These are phyloP conservation scores for Globomyces pollinis-pini DNA, from an alignment of 192 early-diverging fungal species.

Conservation along the genomic window DNA sequence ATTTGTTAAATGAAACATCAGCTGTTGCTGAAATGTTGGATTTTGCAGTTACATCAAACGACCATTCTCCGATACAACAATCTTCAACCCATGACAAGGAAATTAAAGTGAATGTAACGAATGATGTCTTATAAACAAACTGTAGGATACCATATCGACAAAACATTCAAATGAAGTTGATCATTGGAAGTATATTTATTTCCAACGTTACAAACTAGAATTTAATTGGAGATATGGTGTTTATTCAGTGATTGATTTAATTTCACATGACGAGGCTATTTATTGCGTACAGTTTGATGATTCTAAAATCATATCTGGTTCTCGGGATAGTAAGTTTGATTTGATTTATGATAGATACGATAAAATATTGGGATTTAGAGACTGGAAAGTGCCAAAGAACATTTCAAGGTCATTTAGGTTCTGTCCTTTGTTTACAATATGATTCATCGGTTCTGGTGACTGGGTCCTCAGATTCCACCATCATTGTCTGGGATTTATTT, in stretches of 20 bases:
- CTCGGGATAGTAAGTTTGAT: conserved; percentile 42
- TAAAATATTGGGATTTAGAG: conserved; percentile 73
- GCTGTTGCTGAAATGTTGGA: too few relatives aligned
- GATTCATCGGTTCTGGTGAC: conserved; percentile 58
- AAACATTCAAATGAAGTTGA: conserved; percentile 22
- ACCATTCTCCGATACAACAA: too few relatives aligned
- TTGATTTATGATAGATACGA: too few relatives aligned
- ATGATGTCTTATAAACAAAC: too few relatives aligned
- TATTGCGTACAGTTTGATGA: conserved; percentile 78
- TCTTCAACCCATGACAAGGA: too few relatives aligned
- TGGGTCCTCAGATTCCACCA: conserved; percentile 75
- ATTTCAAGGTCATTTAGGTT: conserved; percentile 61
- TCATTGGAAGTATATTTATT: conserved; percentile 70
- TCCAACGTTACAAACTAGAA: conserved; percentile 55
- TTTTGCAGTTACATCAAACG: too few relatives aligned
- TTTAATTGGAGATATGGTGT: conserved; percentile 64
- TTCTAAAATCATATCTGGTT: conserved; percentile 70
- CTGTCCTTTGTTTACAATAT: conserved; percentile 83
- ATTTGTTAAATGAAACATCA: too few relatives aligned
- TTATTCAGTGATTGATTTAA: conserved; percentile 49
- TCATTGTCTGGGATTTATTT: conserved; percentile 56
- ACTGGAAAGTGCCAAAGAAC: conserved; percentile 47
- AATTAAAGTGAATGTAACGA: too few relatives aligned
- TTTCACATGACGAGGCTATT: conserved; percentile 73
- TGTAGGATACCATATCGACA: neutral